Base-by-base conservation (phyloP, 345 rosid genomes). In the Reutealis trisperma region DNA sequence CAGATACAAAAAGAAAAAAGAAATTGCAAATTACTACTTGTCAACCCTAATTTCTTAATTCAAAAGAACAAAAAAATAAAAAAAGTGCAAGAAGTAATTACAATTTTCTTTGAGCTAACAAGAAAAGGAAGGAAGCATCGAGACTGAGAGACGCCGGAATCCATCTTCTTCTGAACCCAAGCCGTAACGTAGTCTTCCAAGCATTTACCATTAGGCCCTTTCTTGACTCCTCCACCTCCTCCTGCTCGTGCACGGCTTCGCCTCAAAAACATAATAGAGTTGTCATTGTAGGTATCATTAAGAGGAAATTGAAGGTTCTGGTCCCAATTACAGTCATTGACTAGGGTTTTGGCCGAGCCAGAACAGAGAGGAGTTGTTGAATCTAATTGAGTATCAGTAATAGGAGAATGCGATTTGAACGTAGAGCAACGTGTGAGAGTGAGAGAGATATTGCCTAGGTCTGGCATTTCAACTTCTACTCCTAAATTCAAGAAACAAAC, bases 91-190 rank as follows among this genome's bases (percentile, higher is more conserved):
- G 15, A 22, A 10, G 22, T 27, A 22, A 65, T 41, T 78, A 93
- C 98, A 91, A 88, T 70, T 82, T 84, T 91, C 79, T 91, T 88
- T 24, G 97, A 89, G 16, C 90, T 89, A 37, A 81, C 86, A 5
- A 94, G 94, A 73, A 94, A 94, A 15, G 98, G 97, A 58, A 94
- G 92, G 68, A 81, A 72, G 76, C 87, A 87, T 57, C 27, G 80
- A 27, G 92, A 84, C 63, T 79, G 79, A 0, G 86, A 74, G 63
- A 76, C 85, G 34, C 87, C 93, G 27, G 83, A 80, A 59, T 85
- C 92, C 76, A 85, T 78, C 83, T 87, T 88, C 86, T 82, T 82
- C 83, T 60, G 77, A 24, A 61, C 83, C 94, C 90, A 90, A 83
- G 54, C 84, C 51, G 60, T 72, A 49, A 85, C 85, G 63, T 88